A percentile compares a stretch with the other conserved stretches of the same genome.
These are phyloP conservation scores for Alternaria alternata DNA, from an alignment of 2,329 filamentous ascomycete species.

Conservation along the genomic window DNA sequence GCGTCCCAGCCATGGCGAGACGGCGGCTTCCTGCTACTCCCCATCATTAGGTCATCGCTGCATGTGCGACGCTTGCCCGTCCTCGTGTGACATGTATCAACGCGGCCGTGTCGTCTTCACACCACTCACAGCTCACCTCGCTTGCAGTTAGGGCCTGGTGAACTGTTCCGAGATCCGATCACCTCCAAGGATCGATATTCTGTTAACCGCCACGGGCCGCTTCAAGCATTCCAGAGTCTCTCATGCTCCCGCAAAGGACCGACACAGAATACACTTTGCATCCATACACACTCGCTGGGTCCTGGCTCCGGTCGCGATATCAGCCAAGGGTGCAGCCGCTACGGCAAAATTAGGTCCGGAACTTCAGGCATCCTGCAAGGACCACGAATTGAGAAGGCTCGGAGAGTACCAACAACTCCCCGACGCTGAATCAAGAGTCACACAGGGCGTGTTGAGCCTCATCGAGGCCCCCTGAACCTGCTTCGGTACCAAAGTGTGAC, in stretches of 20 bases:
- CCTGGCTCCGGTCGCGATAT: conserved; percentile 6
- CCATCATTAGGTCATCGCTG: conserved; percentile 29
- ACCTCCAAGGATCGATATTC: conserved; percentile 5
- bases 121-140: conserved; percentile 16
- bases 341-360: conserved; percentile 8
- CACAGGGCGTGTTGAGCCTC: conserved; percentile 21
- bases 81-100: conserved; percentile 19
- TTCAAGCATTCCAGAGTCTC: conserved; percentile 1
- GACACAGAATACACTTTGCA: conserved; percentile 1
- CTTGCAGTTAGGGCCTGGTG: conserved; percentile 5
- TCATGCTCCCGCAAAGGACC: conserved; percentile 2
- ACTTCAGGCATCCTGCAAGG: conserved; percentile 6
- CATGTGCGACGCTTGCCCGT: conserved; percentile 14
- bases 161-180: conserved; percentile 20
- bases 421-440: conserved; percentile 12
- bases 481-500: conserved; percentile 12
- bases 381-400: conserved; percentile 15
- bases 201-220: conserved; percentile 12
- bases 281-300: conserved; percentile 1
- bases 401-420: conserved; percentile 23
- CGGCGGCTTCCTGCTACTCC: conserved; percentile 19
- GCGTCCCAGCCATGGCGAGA: conserved; percentile 27
- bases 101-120: conserved; percentile 39
- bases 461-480: conserved; percentile 11
- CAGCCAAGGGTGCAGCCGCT: conserved; percentile 13